Conservation (phyloP, 345 rosid species). For the Clarkia xantiana region DNA sequence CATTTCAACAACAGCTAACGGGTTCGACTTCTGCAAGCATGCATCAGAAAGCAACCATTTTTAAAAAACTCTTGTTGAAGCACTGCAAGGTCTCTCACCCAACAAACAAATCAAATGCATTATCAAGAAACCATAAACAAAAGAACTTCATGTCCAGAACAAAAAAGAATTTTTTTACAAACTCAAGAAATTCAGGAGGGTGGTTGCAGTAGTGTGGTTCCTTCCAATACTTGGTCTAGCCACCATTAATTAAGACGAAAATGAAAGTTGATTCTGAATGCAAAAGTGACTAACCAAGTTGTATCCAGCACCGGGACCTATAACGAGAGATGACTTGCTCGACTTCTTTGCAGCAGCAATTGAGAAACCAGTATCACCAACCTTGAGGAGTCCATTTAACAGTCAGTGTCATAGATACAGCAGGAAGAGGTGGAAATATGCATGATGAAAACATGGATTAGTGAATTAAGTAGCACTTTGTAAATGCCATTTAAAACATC, state of each 20-base stretch:
- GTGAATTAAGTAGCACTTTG: too few relatives aligned
- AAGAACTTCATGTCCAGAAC: not conserved
- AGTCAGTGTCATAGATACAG: too few relatives aligned
- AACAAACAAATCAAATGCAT: too few relatives aligned
- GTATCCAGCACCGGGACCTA: conserved; percentile 90
- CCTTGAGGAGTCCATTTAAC: conserved; percentile 19
- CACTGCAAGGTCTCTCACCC: too few relatives aligned
- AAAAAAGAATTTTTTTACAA: too few relatives aligned
- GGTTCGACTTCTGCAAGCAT: conserved; percentile 56
- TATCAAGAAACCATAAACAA: not conserved
- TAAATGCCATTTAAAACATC: too few relatives aligned
- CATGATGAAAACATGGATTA: too few relatives aligned
- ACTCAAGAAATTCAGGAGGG: too few relatives aligned
- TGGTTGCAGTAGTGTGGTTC: too few relatives aligned
- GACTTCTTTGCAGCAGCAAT: conserved; percentile 54
- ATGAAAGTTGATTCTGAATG: not conserved
- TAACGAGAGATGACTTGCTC: conserved; percentile 43
- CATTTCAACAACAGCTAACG: conserved; percentile 33
- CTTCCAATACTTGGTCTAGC: not conserved
- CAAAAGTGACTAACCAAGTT: conserved; percentile 43
- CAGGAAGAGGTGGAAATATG: too few relatives aligned
- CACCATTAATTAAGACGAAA: not conserved
- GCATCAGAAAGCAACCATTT: not conserved
- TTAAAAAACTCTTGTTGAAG: too few relatives aligned
- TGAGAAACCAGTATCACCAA: conserved; percentile 61